A percentile compares a stretch with the other conserved stretches of the same genome.
These are phyloP conservation scores for Penicillium soppii DNA, from an alignment of 495 filamentous ascomycete species.

Conservation along the genomic window DNA sequence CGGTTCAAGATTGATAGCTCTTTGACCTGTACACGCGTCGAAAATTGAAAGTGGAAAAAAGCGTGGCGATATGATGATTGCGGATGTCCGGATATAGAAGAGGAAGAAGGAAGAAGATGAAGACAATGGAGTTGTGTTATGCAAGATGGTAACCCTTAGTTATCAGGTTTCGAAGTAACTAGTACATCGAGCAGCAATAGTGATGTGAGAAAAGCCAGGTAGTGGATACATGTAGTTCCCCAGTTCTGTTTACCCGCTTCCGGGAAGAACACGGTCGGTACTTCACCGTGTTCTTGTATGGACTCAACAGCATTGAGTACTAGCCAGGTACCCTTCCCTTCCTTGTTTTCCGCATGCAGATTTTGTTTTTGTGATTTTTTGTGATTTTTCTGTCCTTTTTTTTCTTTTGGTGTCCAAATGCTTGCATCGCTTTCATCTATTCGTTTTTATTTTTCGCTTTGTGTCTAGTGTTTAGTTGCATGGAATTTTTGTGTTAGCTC, in stretches of 20 bases:
- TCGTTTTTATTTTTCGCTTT: not conserved
- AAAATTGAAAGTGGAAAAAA: not conserved
- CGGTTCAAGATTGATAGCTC: slow-evolving; percentile 1
- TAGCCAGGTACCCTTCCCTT: not conserved
- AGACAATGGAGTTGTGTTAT: slow-evolving; percentile 12
- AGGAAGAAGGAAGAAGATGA: not conserved
- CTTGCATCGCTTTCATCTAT: no score
- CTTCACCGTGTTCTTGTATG: not conserved
- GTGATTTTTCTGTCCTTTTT: not conserved
- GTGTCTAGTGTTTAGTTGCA: slow-evolving; percentile 8
- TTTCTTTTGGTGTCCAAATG: not conserved
- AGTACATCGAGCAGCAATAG: not conserved
- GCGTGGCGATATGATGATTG: slow-evolving; percentile 1
- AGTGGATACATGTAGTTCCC: slow-evolving; percentile 1
- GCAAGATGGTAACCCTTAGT: not conserved
- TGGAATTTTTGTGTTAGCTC: not conserved
- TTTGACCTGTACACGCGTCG: slow-evolving; percentile 3
- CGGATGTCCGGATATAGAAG: not conserved
- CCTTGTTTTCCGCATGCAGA: slow-evolving; percentile 10
- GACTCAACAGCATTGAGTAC: not conserved
- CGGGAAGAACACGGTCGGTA: not conserved
- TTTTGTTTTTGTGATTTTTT: not conserved
- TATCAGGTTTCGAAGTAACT: not conserved
- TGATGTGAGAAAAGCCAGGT: not conserved
- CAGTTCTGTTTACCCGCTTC: not conserved